Conservation (phyloP, 768 basidiomycete species). For the Boletus tomentosulus region DNA sequence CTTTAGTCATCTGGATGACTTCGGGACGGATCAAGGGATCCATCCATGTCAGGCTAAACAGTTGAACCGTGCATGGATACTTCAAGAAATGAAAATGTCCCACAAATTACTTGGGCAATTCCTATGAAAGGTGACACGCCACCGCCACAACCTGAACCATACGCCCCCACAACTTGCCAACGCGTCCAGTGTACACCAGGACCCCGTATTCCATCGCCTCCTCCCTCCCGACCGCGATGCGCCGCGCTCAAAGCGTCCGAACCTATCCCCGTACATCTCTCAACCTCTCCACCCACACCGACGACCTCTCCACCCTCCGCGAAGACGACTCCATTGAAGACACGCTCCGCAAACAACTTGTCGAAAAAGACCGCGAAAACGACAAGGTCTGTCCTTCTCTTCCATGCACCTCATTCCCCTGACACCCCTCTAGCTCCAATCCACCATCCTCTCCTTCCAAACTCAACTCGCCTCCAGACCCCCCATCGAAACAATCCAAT, state of each 20-base stretch:
- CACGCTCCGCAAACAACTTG: slow-evolving; percentile 54
- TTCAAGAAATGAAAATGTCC: no score
- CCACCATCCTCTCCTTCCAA: slow-evolving; percentile 60
- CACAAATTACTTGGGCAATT: no score
- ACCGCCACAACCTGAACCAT: not conserved
- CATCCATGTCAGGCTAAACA: not conserved
- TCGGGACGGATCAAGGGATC: not conserved
- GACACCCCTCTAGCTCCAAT: slow-evolving; percentile 45
- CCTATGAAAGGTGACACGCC: not conserved
- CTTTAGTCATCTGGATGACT: not conserved
- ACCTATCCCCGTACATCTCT: slow-evolving; percentile 52
- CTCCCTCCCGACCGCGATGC: slow-evolving; percentile 31
- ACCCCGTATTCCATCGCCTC: no score
- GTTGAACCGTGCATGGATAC: not conserved
- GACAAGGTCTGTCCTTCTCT: slow-evolving; percentile 47
- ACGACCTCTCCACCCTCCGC: slow-evolving; percentile 54
- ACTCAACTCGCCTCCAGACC: slow-evolving; percentile 64
- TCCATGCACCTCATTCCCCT: not conserved
- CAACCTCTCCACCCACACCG: slow-evolving; percentile 17
- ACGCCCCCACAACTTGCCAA: not conserved
- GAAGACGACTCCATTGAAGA: slow-evolving; percentile 55
- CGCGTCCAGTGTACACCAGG: not conserved
- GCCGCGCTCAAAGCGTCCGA: slow-evolving; percentile 61
- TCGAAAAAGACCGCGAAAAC: slow-evolving; percentile 66
- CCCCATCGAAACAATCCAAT: slow-evolving; percentile 61